phyloP scores from a whole-genome alignment of 1,284 basidiomycete genomes.

The Trametes hirsuta region DNA sequence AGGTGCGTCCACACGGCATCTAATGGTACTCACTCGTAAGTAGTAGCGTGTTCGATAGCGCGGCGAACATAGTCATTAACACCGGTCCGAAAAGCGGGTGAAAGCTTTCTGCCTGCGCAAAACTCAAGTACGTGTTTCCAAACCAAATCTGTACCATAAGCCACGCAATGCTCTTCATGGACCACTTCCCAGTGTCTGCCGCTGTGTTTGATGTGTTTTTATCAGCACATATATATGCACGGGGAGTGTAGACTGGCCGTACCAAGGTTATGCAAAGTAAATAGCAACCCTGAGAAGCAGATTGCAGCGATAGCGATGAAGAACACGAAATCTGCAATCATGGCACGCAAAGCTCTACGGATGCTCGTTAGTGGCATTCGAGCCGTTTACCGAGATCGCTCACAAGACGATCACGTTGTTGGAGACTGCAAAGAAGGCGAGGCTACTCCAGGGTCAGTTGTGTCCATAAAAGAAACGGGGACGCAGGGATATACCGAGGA shows the following conservation, averaged over 20 bases:
- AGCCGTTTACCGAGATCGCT: constrained; percentile 24
- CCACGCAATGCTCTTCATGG: constrained; percentile 75
- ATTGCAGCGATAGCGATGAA: constrained; percentile 83
- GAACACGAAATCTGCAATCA: constrained; percentile 80
- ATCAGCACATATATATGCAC: neutral
- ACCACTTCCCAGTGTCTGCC: constrained; percentile 55
- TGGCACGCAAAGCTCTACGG: constrained; percentile 69
- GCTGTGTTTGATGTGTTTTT: constrained; percentile 32
- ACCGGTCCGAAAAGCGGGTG: constrained; percentile 86
- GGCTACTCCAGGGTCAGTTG: constrained; percentile 37
- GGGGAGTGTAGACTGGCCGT: constrained; percentile 13
- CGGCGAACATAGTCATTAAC: constrained; percentile 85
- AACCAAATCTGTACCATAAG: constrained; percentile 85
- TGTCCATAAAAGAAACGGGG: constrained; percentile 5
- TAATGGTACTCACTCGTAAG: constrained; percentile 65
- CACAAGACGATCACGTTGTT: constrained; percentile 86
- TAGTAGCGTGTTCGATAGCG: constrained; percentile 78
- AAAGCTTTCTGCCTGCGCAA: constrained; percentile 72
- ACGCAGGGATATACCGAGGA: constrained; percentile 55
- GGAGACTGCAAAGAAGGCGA: constrained; percentile 86
- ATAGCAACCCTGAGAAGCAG: constrained; percentile 87
- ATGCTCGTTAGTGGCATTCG: constrained; percentile 10
- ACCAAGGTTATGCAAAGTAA: constrained; percentile 83
- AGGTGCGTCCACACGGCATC: neutral
- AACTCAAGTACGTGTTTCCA: constrained; percentile 77